Evolutionary conservation across 352 stramenopile genomes (phyloP).

Genomic region (Phytophthora chlamydospora): DNA sequence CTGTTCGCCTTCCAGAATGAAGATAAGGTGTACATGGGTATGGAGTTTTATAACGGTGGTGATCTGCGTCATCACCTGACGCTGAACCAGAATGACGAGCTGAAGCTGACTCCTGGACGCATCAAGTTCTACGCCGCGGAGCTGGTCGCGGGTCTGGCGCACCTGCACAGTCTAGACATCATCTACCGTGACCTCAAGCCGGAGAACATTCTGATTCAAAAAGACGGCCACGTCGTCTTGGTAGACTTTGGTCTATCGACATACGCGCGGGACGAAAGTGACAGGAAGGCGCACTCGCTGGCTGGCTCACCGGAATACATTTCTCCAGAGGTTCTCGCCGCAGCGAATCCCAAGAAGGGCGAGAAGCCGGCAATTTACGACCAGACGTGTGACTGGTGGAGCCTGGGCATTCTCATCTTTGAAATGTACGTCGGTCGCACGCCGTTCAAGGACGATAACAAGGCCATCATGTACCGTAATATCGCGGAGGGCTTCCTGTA

Average conservation of each 20-base stretch:
- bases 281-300: constrained; percentile 73
- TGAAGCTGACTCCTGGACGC: constrained; percentile 67
- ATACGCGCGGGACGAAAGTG: constrained; percentile 53
- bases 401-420: constrained; percentile 90
- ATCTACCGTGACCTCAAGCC: constrained; percentile 93
- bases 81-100: constrained; percentile 66
- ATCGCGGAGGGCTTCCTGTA: constrained; percentile 87
- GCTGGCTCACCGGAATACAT: constrained; percentile 92
- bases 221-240: constrained; percentile 89
- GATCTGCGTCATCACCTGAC: constrained; percentile 91
- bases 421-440: constrained; percentile 91
- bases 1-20: constrained; percentile 98
- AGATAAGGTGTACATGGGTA: constrained; percentile 98
- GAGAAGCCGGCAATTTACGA: constrained; percentile 62
- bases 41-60: constrained; percentile 98
- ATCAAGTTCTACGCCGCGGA: constrained; percentile 90
- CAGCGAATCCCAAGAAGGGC: constrained; percentile 53
- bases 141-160: constrained; percentile 78
- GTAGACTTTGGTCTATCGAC: constrained; percentile 93
- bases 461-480: constrained; percentile 92
- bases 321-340: constrained; percentile 89
- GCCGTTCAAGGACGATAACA: constrained; percentile 94
- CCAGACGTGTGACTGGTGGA: constrained; percentile 91
- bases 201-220: constrained; percentile 91
- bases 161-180: constrained; percentile 89